phyloP scores from a whole-genome alignment of 768 basidiomycete genomes.

The Pleurotus giganteus region DNA sequence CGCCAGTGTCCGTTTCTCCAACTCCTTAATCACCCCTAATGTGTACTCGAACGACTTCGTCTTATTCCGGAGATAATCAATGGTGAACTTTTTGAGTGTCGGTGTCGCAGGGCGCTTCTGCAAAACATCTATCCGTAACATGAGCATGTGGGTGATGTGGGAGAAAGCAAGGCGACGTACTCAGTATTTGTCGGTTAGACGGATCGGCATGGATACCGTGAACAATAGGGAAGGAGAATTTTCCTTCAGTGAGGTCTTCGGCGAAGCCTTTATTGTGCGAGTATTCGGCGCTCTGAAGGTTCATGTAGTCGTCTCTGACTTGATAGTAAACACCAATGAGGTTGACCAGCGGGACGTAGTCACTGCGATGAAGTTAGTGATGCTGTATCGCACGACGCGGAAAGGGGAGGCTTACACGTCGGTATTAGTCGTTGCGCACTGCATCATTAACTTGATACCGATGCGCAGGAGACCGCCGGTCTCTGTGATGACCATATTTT shows the following conservation, averaged over 20 bases:
- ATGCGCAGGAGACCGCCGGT: conserved; percentile 93
- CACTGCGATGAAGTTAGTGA: conserved; percentile 39
- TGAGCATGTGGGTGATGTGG: background rate
- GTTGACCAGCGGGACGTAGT: conserved; percentile 92
- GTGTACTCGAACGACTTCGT: conserved; percentile 92
- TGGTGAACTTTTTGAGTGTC: conserved; percentile 77
- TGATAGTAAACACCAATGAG: conserved; percentile 95
- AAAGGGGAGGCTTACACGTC: conserved; percentile 45
- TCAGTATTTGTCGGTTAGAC: conserved; percentile 78
- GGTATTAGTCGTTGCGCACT: conserved; percentile 62
- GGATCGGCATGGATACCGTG: conserved; percentile 82
- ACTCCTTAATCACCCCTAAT: conserved; percentile 55
- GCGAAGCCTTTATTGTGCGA: conserved; percentile 82
- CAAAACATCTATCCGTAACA: conserved; percentile 62
- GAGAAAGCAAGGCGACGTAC: conserved; percentile 42
- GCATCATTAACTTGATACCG: conserved; percentile 97
- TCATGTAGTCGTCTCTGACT: conserved; percentile 97
- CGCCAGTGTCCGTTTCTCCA: conserved; percentile 64
- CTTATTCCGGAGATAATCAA: conserved; percentile 70
- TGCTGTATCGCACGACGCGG: too few species aligned
- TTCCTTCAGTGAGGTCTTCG: conserved; percentile 94
- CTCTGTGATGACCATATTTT: conserved; percentile 47
- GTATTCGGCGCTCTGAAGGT: conserved; percentile 89
- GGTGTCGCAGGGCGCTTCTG: conserved; percentile 84
- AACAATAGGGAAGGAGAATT: conserved; percentile 95